Conservation (phyloP, 306 rosid genomes). For the Prosopis cineraria region DNA sequence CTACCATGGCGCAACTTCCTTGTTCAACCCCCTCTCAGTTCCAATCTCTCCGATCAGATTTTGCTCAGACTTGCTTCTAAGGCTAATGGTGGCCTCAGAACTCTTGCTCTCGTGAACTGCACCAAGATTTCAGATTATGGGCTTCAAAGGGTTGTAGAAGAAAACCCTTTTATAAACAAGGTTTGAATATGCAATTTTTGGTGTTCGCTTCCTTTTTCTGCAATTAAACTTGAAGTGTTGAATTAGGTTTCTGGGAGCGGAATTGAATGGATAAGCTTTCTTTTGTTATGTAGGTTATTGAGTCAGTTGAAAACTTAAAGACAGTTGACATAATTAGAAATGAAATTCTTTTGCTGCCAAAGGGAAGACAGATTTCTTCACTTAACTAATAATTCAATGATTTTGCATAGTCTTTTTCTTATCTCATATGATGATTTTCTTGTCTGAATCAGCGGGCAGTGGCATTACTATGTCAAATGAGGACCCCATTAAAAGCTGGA, state of each 20-base stretch:
- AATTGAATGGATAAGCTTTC: conserved; percentile 33
- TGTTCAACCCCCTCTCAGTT: conserved; percentile 61
- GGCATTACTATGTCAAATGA: not conserved
- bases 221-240: not conserved
- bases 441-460: not conserved
- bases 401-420: not conserved
- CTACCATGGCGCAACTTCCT: conserved; percentile 65
- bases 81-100: conserved; percentile 59
- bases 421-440: not conserved
- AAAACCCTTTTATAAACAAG: conserved; percentile 66
- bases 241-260: conserved; percentile 5
- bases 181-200: conserved; percentile 38
- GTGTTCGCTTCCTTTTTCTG: conserved; percentile 3
- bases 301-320: not conserved
- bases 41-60: conserved; percentile 46
- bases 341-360: not conserved
- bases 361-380: not conserved
- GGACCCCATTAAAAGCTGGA: not conserved
- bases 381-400: not conserved
- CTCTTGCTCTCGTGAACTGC: conserved; percentile 65
- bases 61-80: conserved; percentile 56
- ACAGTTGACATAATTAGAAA: not conserved
- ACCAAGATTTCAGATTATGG: conserved; percentile 59
- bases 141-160: conserved; percentile 55
- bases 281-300: not conserved